Base-by-base conservation (phyloP, 306 rosid species). In the Canavalia ensiformis region DNA sequence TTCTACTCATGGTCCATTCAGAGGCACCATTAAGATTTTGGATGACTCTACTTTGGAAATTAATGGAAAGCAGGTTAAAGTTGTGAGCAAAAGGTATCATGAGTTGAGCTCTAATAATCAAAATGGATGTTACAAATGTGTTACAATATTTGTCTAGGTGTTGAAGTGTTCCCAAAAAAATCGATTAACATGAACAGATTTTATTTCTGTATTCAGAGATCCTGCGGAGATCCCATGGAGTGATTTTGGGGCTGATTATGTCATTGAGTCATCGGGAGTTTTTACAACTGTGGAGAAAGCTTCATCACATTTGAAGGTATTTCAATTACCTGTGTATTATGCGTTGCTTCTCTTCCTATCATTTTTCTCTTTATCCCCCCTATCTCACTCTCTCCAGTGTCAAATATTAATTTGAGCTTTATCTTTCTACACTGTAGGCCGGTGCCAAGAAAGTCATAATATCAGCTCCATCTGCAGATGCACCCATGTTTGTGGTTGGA, bases 391-490 rank as follows among this genome's bases (percentile, higher is more conserved):
- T 76, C 34, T n/a, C 34, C 12, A 33, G 31, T 51, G 11, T 42
- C 44, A 56, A 54, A 72, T 30, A 33, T 72, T 45, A 55, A 81
- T 70, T 58, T 28, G 28, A 79, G 46, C 72, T 82, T n/a, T 85
- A 37, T 66, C 82, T 55, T 62, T 82, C 76, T 82, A 70, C 35
- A 39, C 56, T 69, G 80, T 88, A 95, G 99, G 98, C 82, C 85
- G 99, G 99, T 82, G 99, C 99, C 75, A 93, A 88, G 87, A 93
- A 95, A 85, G 95, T 95, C 31, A 87, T 95, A 69, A 95, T 93
- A 81, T 95, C 99, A 25, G 99, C 99, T 89, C 99, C 99, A 72
- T 95, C 99, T 55, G 96, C 99, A 42, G 97, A 95, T 85, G 99
- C 99, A 71, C 99, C 99, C 28, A 95, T 95, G 99, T 95, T 93